Conservation (phyloP, 139 green algal genomes). For the Volvox reticuliferus region DNA sequence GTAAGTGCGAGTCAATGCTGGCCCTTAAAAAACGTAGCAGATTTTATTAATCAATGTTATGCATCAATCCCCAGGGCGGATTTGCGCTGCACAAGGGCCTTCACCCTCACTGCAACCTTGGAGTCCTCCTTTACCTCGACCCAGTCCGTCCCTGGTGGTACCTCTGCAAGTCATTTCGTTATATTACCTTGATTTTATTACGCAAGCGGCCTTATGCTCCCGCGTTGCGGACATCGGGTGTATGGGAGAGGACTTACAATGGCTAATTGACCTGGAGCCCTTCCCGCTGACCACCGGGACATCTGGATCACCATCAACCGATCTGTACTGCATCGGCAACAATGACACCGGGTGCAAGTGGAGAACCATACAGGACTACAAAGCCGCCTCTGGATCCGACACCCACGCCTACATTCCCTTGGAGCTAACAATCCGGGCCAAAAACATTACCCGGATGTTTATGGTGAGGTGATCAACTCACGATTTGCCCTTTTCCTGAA, state of each 20-base stretch:
- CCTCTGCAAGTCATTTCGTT: background rate
- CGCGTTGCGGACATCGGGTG: background rate
- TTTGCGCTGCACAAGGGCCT: background rate
- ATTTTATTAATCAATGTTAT: no score
- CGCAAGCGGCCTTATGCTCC: background rate
- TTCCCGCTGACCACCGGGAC: background rate
- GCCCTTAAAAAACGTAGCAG: no score
- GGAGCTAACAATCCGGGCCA: background rate
- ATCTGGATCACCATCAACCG: background rate
- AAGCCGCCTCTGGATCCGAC: background rate
- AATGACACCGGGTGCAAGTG: background rate
- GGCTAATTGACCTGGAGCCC: constrained; percentile 25
- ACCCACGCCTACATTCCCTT: constrained; percentile 9
- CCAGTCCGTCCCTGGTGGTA: background rate
- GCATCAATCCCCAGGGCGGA: background rate
- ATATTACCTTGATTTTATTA: background rate
- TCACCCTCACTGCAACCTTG: background rate
- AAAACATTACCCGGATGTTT: constrained; percentile 8
- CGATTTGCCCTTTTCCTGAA: no score
- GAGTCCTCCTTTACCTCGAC: background rate
- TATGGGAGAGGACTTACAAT: background rate
- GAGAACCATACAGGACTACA: background rate
- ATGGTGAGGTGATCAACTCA: background rate
- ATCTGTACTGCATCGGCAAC: background rate
- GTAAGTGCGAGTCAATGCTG: background rate